Conservation (phyloP, 208 protist genomes). For the Naegleria lovaniensis region DNA sequence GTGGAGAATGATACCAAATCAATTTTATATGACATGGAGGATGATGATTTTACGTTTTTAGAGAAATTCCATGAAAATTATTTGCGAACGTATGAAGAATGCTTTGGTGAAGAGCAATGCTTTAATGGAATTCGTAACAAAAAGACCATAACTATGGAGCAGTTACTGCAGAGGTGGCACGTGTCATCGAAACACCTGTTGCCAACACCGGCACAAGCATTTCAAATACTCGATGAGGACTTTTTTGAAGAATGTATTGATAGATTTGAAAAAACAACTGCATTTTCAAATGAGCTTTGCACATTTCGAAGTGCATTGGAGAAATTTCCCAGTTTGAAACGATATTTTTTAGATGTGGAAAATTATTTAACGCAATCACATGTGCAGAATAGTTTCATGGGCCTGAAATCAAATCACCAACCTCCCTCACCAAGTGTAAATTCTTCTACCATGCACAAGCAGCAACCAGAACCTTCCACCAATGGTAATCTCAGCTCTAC, state of each 20-base stretch:
- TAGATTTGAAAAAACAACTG: not conserved
- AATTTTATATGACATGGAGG: not conserved
- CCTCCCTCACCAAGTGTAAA: too few species aligned
- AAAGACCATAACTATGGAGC: not conserved
- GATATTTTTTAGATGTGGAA: not conserved
- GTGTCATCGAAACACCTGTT: not conserved
- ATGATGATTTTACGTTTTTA: not conserved
- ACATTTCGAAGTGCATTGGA: not conserved
- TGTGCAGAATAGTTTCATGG: too few species aligned
- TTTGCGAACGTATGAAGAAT: not conserved
- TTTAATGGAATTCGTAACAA: not conserved
- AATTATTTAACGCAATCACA: not conserved
- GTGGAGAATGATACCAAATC: not conserved
- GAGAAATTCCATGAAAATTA: not conserved
- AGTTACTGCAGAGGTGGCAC: not conserved
- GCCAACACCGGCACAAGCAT: not conserved
- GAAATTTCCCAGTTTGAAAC: not conserved
- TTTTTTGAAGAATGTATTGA: not conserved
- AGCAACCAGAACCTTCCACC: too few species aligned
- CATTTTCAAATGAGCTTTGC: not conserved
- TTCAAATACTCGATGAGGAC: not conserved
- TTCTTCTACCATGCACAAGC: too few species aligned
- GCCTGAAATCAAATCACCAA: too few species aligned
- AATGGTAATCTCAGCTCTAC: too few species aligned
- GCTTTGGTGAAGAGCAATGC: not conserved